A percentile compares a stretch with the other conserved stretches of the same genome.
Evolutionary conservation across 805 yeast species (phyloP).

Genomic region (Lachancea kluyveri): DNA sequence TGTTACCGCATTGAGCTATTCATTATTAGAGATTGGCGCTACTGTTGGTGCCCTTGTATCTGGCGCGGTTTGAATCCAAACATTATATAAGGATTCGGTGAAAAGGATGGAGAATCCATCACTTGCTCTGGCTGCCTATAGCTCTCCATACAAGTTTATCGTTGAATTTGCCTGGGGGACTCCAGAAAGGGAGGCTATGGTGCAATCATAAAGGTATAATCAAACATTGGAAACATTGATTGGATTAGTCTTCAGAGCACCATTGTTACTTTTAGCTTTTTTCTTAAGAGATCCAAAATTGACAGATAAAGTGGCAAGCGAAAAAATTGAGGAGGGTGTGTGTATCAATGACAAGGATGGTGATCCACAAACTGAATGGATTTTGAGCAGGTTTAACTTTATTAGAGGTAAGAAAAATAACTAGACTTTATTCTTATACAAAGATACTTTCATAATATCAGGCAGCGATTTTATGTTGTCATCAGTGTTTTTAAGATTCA

Average conservation of each 20-base stretch:
- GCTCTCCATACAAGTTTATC: constrained; percentile 46
- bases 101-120: constrained; percentile 32
- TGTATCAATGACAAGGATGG: constrained; percentile 11
- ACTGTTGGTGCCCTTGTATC: constrained; percentile 53
- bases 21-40: constrained; percentile 52
- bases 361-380: constrained; percentile 21
- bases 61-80: constrained; percentile 65
- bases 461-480: too few relatives aligned
- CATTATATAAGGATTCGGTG: too few relatives aligned
- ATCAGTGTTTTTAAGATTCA: too few relatives aligned
- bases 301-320: constrained; percentile 21
- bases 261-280: constrained; percentile 18
- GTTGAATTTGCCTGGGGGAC: constrained; percentile 52
- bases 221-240: constrained; percentile 52
- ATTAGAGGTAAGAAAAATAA: too few relatives aligned
- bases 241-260: constrained; percentile 21
- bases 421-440: too few relatives aligned
- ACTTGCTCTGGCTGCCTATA: constrained; percentile 41
- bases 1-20: constrained; percentile 45
- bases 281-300: constrained; percentile 21
- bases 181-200: constrained; percentile 50
- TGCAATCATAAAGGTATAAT: constrained; percentile 48
- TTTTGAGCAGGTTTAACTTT: too few relatives aligned
- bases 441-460: too few relatives aligned
- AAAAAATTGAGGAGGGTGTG: constrained; percentile 22